Percentiles rank a stretch among this genome's conserved stretches.
phyloP scores from a whole-genome alignment of 2,329 filamentous ascomycete genomes.

The Coleophoma cylindrospora region DNA sequence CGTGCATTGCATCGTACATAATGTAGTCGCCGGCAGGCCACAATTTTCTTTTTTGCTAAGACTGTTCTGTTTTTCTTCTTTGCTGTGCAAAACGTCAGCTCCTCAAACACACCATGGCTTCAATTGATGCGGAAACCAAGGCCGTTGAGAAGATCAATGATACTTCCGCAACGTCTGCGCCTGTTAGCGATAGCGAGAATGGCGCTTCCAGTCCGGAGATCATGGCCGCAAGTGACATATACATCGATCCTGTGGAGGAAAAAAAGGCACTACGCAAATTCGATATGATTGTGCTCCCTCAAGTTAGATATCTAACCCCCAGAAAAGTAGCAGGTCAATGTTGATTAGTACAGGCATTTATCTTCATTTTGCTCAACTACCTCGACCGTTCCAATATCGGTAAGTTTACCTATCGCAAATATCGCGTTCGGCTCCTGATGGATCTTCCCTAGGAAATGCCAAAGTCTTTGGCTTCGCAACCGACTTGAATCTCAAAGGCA shows the following conservation, averaged over 20 bases:
- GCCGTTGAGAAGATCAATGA: neutral
- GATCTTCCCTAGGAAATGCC: constrained; percentile 16
- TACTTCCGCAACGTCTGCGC: neutral
- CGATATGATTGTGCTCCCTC: neutral
- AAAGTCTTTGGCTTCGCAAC: constrained; percentile 18
- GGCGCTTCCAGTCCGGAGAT: neutral
- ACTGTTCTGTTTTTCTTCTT: neutral
- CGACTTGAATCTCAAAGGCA: constrained; percentile 16
- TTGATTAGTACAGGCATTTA: neutral
- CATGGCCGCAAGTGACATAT: neutral
- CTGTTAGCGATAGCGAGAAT: neutral
- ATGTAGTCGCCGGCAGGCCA: neutral
- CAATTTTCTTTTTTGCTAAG: neutral
- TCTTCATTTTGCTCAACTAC: constrained; percentile 1
- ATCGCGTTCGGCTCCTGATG: neutral
- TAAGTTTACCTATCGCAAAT: neutral
- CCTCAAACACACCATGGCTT: neutral
- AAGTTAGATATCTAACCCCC: neutral
- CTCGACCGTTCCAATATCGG: constrained; percentile 1
- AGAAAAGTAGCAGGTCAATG: no score
- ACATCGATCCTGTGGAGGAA: neutral
- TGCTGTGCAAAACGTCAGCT: neutral
- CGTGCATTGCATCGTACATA: neutral
- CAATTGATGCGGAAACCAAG: neutral
- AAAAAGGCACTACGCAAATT: neutral